These are phyloP conservation scores for Sporothrix humicola DNA, from an alignment of 2,329 filamentous ascomycete genomes.

Conservation along the genomic window DNA sequence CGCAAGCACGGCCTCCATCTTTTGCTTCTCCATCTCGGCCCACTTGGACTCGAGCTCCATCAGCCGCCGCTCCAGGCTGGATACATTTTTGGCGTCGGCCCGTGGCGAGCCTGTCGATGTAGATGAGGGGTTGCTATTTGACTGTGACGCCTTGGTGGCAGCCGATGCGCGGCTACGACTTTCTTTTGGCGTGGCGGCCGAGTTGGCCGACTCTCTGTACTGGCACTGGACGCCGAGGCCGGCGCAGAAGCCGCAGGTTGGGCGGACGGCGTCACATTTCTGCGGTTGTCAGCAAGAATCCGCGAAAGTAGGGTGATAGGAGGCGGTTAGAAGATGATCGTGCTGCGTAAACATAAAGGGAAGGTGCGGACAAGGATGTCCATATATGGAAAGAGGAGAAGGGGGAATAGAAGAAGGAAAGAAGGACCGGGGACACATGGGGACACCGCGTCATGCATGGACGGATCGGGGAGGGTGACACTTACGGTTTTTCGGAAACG, in stretches of 20 bases:
- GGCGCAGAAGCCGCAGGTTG: slow-evolving; percentile 35
- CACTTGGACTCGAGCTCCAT: slow-evolving; percentile 31
- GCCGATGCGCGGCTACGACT: background rate
- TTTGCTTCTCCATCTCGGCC: slow-evolving; percentile 24
- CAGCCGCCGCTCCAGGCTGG: slow-evolving; percentile 24
- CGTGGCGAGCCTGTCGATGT: background rate
- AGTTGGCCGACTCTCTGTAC: slow-evolving; percentile 33
- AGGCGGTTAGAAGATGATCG: too few relatives aligned
- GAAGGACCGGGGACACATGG: background rate
- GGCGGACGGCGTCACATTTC: slow-evolving; percentile 36
- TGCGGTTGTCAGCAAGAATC: background rate
- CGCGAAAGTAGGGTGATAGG: too few relatives aligned
- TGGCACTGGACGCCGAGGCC: slow-evolving; percentile 35
- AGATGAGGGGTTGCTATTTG: background rate
- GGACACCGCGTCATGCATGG: background rate
- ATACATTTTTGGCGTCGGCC: background rate
- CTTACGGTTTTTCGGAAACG: slow-evolving; percentile 12
- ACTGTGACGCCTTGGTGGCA: background rate
- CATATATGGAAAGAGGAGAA: background rate
- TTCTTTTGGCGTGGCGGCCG: background rate
- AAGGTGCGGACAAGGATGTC: background rate
- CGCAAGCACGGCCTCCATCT: background rate
- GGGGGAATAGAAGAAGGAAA: background rate
- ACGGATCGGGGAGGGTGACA: background rate
- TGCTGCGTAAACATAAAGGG: too few relatives aligned